Evolutionary conservation across 441 rosid genomes (phyloP), one percentile per base, ranked within the genome.

Genomic region (Pelargonium australe): DNA sequence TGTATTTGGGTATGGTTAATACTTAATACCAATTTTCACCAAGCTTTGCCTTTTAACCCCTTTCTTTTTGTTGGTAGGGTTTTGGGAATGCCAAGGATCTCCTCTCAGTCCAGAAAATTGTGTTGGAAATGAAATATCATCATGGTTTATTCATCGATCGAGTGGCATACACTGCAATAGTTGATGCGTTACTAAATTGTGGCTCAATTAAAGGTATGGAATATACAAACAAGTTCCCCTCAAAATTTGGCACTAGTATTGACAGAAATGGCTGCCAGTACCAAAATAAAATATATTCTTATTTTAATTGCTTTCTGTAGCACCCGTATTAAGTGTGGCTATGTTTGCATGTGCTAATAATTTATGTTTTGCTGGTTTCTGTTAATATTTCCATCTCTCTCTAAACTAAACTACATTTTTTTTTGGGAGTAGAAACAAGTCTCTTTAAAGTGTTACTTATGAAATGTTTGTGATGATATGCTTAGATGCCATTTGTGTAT

Each of bases 401-500:
- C 37, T 34, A 34, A 34, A 34, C 37, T 34, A 3, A 34, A 34
- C 37, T 34, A 34, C 37, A 34, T 34, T 34, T 34, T 34, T 34
- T 34, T 34, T 28, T 0, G 23, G 37, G 37, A 6, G 37, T 34
- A 34, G 37, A 49, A 11, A 11, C 14, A 49, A 13, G 57, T 49
- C n/a, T 49, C 55, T 47, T 47, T 12, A 10, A 47, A 47, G 57
- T 13, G n/a, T 49, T 49, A 12, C 57, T 74, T 41, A 65, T 51
- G 43, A 68, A 43, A 43, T 47, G 67, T 65, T 75, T 65, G 23
- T 72, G n/a, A 23, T 74, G 69, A 25, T 76, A 65, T 74, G 67
- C 64, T 0, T 76, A 86, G 93, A 83, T 63, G 91, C 93, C 69
- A 86, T 87, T 73, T 87, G 90, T 82, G 73, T 83, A 44, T 89